Percentiles rank a stretch among this genome's conserved stretches.
These are phyloP conservation scores for Trametes cinnabarina DNA, from an alignment of 768 basidiomycete species.

Conservation along the genomic window DNA sequence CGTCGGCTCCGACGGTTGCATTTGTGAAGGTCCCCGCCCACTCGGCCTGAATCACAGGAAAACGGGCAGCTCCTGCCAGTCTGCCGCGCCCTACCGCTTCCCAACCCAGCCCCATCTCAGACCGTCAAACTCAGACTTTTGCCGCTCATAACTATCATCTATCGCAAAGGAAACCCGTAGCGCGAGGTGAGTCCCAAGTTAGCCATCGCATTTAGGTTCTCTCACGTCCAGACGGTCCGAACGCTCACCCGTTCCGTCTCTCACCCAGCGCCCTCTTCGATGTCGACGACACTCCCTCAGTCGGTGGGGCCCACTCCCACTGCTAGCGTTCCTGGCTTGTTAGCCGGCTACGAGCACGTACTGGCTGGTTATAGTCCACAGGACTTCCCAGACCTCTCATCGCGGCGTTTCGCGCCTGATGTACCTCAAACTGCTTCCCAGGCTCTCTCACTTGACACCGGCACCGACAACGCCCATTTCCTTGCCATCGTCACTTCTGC, in stretches of 20 bases:
- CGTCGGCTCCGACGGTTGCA: constrained; percentile 7
- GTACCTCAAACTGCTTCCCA: constrained; percentile 6
- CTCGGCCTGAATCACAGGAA: background rate
- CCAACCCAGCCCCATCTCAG: background rate
- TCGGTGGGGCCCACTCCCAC: constrained; percentile 4
- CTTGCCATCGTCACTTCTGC: constrained; percentile 6
- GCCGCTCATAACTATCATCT: background rate
- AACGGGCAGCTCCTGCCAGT: background rate
- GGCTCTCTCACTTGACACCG: background rate
- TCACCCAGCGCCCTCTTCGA: constrained; percentile 1
- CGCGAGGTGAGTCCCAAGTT: constrained; percentile 7
- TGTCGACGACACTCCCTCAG: constrained; percentile 3
- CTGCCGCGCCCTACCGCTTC: background rate
- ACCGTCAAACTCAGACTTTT: background rate
- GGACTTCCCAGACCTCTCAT: constrained; percentile 22
- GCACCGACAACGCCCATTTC: background rate
- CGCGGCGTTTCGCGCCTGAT: constrained; percentile 16
- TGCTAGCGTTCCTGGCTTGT: background rate
- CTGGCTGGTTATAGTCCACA: constrained; percentile 18
- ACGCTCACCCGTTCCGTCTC: constrained; percentile 2
- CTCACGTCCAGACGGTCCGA: constrained; percentile 17
- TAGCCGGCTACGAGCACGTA: constrained; percentile 10
- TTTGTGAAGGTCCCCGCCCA: constrained; percentile 4
- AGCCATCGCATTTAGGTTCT: background rate
- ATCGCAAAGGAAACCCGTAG: background rate